Conservation (phyloP, 257 asterid species). For the Solanum clarkiae region DNA sequence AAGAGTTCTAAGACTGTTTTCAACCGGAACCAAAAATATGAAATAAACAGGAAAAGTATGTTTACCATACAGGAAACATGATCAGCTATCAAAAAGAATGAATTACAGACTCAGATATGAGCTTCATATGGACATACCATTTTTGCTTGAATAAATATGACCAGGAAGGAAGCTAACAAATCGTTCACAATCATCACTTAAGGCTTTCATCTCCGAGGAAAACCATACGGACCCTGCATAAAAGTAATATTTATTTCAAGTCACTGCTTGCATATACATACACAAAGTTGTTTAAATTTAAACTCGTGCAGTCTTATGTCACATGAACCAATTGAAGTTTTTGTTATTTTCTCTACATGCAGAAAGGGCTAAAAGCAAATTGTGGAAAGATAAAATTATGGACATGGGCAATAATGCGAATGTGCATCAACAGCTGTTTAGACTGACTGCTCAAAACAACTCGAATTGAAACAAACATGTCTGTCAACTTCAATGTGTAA, state of each 20-base stretch:
- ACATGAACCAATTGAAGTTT: not conserved
- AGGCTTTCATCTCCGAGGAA: slow-evolving; percentile 98
- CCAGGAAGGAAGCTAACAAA: slow-evolving; percentile 90
- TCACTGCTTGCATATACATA: not conserved
- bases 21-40: not conserved
- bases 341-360: not conserved
- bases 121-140: slow-evolving; percentile 30
- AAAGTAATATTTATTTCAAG: not conserved
- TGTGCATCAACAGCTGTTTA: not conserved
- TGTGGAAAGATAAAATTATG: not conserved
- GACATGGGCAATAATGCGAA: not conserved
- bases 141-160: slow-evolving; percentile 91
- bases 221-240: slow-evolving; percentile 95
- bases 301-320: not conserved
- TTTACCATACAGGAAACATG: not conserved
- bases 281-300: not conserved
- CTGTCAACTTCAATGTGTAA: not conserved
- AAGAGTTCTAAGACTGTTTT: not conserved
- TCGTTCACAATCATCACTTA: slow-evolving; percentile 95
- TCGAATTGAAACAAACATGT: not conserved
- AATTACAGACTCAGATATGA: not conserved
- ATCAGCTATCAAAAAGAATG: not conserved
- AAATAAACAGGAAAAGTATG: not conserved
- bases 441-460: not conserved
- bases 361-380: not conserved